A percentile compares a stretch with the other conserved stretches of the same genome.
phyloP scores from a whole-genome alignment of 2,329 filamentous ascomycete species.

The Apiospora kogelbergensis region DNA sequence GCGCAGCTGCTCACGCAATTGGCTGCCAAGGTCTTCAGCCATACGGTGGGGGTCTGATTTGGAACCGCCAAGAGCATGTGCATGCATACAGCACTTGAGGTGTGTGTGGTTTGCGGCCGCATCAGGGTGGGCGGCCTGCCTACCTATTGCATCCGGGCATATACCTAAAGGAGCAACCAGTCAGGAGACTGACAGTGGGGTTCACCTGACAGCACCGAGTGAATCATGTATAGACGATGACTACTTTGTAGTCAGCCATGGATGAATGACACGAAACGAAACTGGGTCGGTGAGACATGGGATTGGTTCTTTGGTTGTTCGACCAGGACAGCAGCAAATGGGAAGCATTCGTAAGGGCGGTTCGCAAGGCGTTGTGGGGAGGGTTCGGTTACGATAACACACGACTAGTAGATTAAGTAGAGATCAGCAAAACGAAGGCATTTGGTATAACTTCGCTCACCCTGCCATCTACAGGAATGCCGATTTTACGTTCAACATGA shows the following conservation, averaged over 20 bases:
- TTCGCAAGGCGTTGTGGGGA: not conserved
- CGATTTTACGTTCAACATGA: not conserved
- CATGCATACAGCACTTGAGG: not conserved
- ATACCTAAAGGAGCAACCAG: not conserved
- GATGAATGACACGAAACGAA: not conserved
- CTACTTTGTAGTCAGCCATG: not conserved
- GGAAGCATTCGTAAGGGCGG: not conserved
- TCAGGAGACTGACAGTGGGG: not conserved
- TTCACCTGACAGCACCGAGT: not conserved
- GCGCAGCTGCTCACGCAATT: conserved; percentile 79
- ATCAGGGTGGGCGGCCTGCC: not conserved
- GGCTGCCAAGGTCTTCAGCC: conserved; percentile 82
- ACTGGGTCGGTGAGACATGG: not conserved
- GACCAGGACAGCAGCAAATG: not conserved
- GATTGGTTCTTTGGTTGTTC: not conserved
- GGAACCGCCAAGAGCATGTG: not conserved
- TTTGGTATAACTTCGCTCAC: not conserved
- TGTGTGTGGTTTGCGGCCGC: not conserved
- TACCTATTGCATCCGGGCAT: not conserved
- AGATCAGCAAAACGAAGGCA: not conserved
- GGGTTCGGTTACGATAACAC: not conserved
- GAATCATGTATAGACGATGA: not conserved
- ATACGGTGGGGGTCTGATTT: conserved; percentile 58
- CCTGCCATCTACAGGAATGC: not conserved
- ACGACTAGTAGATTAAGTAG: not conserved